phyloP scores from a whole-genome alignment of 768 basidiomycete genomes.

The Kwoniella heveanensis region DNA sequence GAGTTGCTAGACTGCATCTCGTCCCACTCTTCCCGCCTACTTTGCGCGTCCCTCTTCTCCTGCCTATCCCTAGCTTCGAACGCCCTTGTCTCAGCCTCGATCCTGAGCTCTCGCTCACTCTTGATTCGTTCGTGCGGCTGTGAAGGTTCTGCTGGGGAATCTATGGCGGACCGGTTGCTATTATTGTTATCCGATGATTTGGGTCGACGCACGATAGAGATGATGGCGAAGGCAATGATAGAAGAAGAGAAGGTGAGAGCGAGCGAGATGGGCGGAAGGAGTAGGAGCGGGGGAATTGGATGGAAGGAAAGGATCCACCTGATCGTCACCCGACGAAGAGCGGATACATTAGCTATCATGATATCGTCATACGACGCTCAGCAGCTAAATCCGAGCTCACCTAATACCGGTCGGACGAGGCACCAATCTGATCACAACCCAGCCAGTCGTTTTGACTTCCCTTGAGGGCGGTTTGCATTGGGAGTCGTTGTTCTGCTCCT shows the following conservation, averaged over 20 bases:
- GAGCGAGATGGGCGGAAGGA: constrained; percentile 52
- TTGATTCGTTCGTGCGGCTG: not conserved
- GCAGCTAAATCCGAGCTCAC: constrained; percentile 22
- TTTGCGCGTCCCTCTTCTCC: constrained; percentile 32
- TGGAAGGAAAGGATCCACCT: constrained; percentile 52
- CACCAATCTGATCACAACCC: constrained; percentile 52
- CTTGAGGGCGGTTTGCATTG: constrained; percentile 25
- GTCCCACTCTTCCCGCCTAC: constrained; percentile 38
- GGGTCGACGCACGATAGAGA: constrained; percentile 33
- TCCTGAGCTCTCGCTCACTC: not conserved
- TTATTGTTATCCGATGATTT: not conserved
- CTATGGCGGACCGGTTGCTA: no score
- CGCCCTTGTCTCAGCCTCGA: not conserved
- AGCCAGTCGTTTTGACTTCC: constrained; percentile 55
- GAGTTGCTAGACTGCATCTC: constrained; percentile 30
- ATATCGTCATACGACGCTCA: no score
- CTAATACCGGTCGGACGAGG: constrained; percentile 51
- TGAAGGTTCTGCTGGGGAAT: no score
- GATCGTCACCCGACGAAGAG: not conserved
- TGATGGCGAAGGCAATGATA: constrained; percentile 45
- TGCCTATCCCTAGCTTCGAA: constrained; percentile 24
- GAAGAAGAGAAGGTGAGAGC: constrained; percentile 49
- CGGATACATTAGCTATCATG: no score
- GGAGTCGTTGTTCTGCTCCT: constrained; percentile 1
- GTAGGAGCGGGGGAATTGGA: constrained; percentile 50